A percentile compares a stretch with the other conserved stretches of the same genome.
Conservation (phyloP, 2,329 filamentous ascomycete genomes). For the Elsinoe perseae region DNA sequence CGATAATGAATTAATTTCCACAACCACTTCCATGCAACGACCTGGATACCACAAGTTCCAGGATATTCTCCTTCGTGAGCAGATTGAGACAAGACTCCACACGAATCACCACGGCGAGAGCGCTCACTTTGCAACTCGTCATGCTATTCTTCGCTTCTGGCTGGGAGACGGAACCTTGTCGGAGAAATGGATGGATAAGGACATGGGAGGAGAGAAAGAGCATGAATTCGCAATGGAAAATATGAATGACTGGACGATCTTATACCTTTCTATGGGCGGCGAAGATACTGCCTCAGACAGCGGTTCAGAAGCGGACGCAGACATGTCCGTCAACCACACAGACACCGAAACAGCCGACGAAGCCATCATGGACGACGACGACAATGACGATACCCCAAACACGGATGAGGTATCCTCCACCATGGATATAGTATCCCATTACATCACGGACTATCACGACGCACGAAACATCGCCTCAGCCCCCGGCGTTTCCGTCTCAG, state of each 20-base stretch:
- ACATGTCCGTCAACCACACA: conserved; percentile 14
- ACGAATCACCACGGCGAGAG: conserved; percentile 6
- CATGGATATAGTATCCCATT: conserved; percentile 14
- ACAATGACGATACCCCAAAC: neutral
- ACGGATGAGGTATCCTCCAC: conserved; percentile 3
- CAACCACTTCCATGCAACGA: conserved; percentile 13
- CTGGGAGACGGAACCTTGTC: conserved; percentile 4
- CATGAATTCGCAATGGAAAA: conserved; percentile 16
- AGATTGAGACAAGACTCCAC: conserved; percentile 13
- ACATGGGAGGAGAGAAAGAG: conserved; percentile 15
- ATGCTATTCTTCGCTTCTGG: conserved; percentile 15
- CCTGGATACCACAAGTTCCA: conserved; percentile 16
- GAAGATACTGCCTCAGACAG: neutral
- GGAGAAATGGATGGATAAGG: conserved; percentile 16
- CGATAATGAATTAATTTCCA: conserved; percentile 13
- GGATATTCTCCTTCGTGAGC: conserved; percentile 14
- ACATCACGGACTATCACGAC: conserved; percentile 15
- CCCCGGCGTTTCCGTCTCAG: neutral
- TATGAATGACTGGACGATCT: conserved; percentile 15
- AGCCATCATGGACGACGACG: conserved; percentile 11
- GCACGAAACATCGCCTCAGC: conserved; percentile 16
- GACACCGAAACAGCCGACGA: conserved; percentile 13
- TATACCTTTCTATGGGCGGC: conserved; percentile 14
- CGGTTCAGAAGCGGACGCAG: conserved; percentile 12
- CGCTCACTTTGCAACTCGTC: conserved; percentile 13